Percentiles rank a stretch among this genome's conserved stretches.
These are phyloP conservation scores for Penicillium crystallinum DNA, from an alignment of 495 filamentous ascomycete species.

Conservation along the genomic window DNA sequence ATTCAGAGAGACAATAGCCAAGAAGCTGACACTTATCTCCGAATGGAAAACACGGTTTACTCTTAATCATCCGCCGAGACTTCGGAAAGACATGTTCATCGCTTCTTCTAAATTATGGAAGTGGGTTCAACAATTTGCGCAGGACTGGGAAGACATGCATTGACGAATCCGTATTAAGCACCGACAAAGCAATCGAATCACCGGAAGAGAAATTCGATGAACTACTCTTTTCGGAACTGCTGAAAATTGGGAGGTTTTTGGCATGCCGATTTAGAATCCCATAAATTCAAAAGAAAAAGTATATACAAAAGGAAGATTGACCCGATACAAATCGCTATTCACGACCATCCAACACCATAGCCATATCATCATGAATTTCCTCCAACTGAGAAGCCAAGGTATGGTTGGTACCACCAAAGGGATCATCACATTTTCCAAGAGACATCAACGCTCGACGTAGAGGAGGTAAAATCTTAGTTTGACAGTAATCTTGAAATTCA, in stretches of 20 bases:
- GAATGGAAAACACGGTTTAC: conserved; percentile 20
- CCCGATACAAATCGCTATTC: background rate
- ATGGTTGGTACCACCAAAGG: background rate
- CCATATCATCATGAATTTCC: background rate
- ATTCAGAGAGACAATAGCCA: conserved; percentile 22
- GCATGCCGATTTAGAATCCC: no score
- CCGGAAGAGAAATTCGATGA: no score
- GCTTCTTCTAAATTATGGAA: conserved; percentile 19
- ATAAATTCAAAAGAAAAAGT: background rate
- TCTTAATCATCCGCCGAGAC: conserved; percentile 6
- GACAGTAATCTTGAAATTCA: background rate
- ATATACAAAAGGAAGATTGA: background rate
- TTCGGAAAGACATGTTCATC: conserved; percentile 23
- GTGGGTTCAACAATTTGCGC: conserved; percentile 12
- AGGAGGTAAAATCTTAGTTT: background rate
- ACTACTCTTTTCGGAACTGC: no score
- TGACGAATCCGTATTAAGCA: no score
- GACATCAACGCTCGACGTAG: background rate
- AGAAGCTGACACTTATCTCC: conserved; percentile 22
- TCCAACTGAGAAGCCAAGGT: background rate
- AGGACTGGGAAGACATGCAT: background rate
- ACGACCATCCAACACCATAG: background rate
- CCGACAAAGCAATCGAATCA: no score
- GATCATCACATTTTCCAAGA: no score
- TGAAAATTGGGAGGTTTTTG: no score